Base-by-base conservation (phyloP, 306 rosid genomes). In the Benincasa hispida region DNA sequence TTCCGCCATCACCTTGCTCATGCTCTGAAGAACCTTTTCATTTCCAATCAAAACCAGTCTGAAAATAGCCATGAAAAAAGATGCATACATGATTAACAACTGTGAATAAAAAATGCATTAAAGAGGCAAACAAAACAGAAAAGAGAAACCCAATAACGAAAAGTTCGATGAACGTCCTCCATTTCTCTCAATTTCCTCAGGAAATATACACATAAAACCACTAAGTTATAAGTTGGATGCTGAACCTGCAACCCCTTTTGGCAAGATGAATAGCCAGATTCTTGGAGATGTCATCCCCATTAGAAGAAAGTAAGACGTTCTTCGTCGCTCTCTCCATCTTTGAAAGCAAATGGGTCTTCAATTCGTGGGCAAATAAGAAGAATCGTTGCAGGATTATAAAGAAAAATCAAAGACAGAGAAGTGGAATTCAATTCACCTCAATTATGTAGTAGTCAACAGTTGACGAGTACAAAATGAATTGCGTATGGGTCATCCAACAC, bases 41-140 rank as follows among this genome's bases (percentile, higher is more conserved):
- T 91, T 81, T 73, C 98, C 98, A 87, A 91, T 75, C 87, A 93
- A 86, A 78, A 91, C 96, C 83, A 93, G 41, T 82, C 97, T 93
- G 41, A 76, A 60, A 58, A 48, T 21, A 70, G 15, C 7, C 67
- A 60, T 19, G 11, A 83, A 72, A n/a, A 39, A 37, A 66, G 18
- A 65, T 10, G 28, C 0, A n/a, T 37, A 14, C 3, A 30, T 7
- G 24, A 21, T 62, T 13, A 58, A 58, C 65, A 25, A 62, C 24
- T 14, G 19, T 6, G 28, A 62, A 62, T 30, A 8, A 28, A 27
- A 5, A 10, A 5, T 35, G 39, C 19, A 28, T 24, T 10, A 11
- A n/a, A 24, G 66, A 60, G 50, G 35, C 58, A 75, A 21, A 18
- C 25, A 39, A 25, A 39, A 39, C 17, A 27, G 14, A 24, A 78